Evolutionary conservation across 805 yeast species (phyloP), one percentile per base, ranked within the genome.

Genomic region (Ogataea salicorniae): DNA sequence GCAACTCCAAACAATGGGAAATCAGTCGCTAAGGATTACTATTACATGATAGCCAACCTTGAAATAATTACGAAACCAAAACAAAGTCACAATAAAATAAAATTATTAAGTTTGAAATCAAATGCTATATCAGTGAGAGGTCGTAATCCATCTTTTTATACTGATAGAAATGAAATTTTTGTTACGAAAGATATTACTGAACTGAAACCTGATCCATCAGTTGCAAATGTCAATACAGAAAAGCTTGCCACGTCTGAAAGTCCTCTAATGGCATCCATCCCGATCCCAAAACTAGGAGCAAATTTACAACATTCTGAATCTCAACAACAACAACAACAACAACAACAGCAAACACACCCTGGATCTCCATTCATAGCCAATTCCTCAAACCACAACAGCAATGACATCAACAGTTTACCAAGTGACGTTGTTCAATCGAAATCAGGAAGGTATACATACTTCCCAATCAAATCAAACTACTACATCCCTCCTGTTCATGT

Each of bases 111-210:
- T 2, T 50, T 66, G n/a, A 52, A 55, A 36, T 63, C 72, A 0
- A 55, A 72, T 34, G 81, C 81, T 1, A 74, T 80, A 4, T 76
- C 77, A 14, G 84, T 80, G 8, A 62, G 85, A 51, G 85, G 85
- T 3, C 61, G 84, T 44, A 80, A 80, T 53, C 84, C 85, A 3
- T 71, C 78, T n/a, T 80, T 80, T 51, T 80, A 79, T 55, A 71
- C 72, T 34, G 79, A 76, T 47, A 63, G 80, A 47, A 74, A 76
- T 42, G 82, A 79, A 55, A 61, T 77, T 18, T 56, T 72, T 43
- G 71, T 80, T 18, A 45, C 54, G 4, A 64, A 55, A 18, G 58
- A 44, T 6, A 36, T 39, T 13, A 11, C 31, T 11, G 41, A 40
- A 23, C 37, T 43, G 37, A 43, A 44, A n/a, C 13, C 40, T 2